Evolutionary conservation across 805 yeast species (phyloP), one percentile per base, ranked within the genome.

Genomic region (Sugiyamaella floridensis): DNA sequence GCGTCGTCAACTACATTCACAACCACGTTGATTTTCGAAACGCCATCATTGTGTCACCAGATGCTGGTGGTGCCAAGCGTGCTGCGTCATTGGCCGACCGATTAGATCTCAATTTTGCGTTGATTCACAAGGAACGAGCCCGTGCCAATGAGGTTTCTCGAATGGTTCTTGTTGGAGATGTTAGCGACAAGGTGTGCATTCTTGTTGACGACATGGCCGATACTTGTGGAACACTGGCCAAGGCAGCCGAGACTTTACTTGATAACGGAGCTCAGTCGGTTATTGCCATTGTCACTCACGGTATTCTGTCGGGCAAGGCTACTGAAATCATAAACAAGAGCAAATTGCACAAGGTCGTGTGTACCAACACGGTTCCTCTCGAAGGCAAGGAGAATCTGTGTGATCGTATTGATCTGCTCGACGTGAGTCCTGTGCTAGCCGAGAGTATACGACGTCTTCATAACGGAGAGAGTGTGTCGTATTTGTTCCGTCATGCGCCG

Each of bases 41-140:
- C 58, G 78, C 89, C 18, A 86, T 89, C 55, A 80, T 93, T 51
- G 95, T 93, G 11, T 89, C 97, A 2, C 99, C 99, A 2, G 99
- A 93, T 71, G 99, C 99, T 1, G 99, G 99, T 62, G 99, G 99
- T 56, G 99, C 99, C 48, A 93, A 93, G 71, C 81, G 99, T 60
- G 99, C 92, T 20, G 98, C 99, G 1, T 84, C 92, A 3, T 75
- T 93, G 52, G 99, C 99, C n/a, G 99, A 92, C 66, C 82, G 87
- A 63, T 75, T 93, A 57, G 98, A 93, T 64, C 77, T 92, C 60
- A 89, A 86, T 67, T 92, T 93, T 72, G 99, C 99, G 1, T 79
- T 93, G 68, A 93, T 93, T 65, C 99, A 93, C 75, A 93, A 93
- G 71, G 99, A 93, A 74, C 81, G 99, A 68, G 95, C 89, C 45